These are phyloP conservation scores for Collybiopsis confluens DNA, from an alignment of 768 basidiomycete genomes.

Conservation along the genomic window DNA sequence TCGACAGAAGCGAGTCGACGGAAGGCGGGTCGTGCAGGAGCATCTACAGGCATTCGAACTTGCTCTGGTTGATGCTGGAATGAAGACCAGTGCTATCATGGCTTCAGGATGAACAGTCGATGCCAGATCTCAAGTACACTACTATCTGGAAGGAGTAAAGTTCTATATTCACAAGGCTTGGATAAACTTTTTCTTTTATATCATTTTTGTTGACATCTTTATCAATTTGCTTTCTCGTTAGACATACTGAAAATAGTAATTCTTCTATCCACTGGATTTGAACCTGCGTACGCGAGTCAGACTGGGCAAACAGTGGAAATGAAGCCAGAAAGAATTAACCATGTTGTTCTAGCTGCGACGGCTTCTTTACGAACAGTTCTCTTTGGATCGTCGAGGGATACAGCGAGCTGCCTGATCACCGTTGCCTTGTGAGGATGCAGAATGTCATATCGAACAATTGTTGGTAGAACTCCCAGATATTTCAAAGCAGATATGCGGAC, in stretches of 20 bases:
- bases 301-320: background rate
- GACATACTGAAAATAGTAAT: conserved; percentile 3
- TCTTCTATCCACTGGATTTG: conserved; percentile 48
- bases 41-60: conserved; percentile 73
- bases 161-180: background rate
- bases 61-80: conserved; percentile 66
- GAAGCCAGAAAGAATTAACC: conserved; percentile 23
- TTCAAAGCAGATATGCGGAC: conserved; percentile 73
- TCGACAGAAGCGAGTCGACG: conserved; percentile 56
- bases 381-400: conserved; percentile 85
- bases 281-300: conserved; percentile 35
- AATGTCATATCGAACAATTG: conserved; percentile 73
- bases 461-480: conserved; percentile 71
- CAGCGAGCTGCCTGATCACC: conserved; percentile 72
- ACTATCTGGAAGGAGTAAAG: background rate
- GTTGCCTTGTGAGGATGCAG: conserved; percentile 75
- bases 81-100: conserved; percentile 81
- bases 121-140: background rate
- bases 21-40: conserved; percentile 69
- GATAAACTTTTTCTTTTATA: background rate
- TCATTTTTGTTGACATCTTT: conserved; percentile 7
- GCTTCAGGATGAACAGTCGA: conserved; percentile 43
- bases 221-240: conserved; percentile 15
- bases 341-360: conserved; percentile 69
- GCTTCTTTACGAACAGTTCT: conserved; percentile 81